Evolutionary conservation across 805 yeast species (phyloP).

Genomic region (Spathaspora hagerdaliae): DNA sequence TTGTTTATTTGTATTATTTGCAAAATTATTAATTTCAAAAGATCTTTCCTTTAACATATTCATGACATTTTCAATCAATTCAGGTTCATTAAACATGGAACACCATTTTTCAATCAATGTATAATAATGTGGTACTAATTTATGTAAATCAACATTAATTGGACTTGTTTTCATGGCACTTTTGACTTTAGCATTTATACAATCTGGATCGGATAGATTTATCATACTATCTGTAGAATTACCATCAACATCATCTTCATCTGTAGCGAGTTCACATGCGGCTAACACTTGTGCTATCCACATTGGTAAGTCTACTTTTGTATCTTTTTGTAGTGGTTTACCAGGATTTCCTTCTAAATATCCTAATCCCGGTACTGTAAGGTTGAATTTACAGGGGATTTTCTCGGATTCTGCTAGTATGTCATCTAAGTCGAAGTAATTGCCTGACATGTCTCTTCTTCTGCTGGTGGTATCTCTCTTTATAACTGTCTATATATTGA

Average conservation of each 20-base stretch:
- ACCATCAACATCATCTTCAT: constrained; percentile 14
- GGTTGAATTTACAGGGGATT: constrained; percentile 75
- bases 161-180: constrained; percentile 83
- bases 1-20: constrained; percentile 50
- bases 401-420: constrained; percentile 67
- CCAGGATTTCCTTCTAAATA: constrained; percentile 78
- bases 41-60: constrained; percentile 61
- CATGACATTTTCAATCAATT: constrained; percentile 47
- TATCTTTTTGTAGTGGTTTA: constrained; percentile 50
- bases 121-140: constrained; percentile 65
- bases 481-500: too few species aligned
- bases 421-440: constrained; percentile 74
- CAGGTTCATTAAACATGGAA: constrained; percentile 60
- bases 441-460: background rate
- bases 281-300: constrained; percentile 88
- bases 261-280: constrained; percentile 16
- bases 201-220: constrained; percentile 67
- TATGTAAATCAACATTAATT: constrained; percentile 58
- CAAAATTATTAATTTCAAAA: constrained; percentile 67
- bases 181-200: constrained; percentile 57
- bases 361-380: constrained; percentile 83
- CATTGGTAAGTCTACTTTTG: constrained; percentile 74
- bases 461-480: too few species aligned
- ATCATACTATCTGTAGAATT: constrained; percentile 45
- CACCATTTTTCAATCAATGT: constrained; percentile 76